phyloP scores from a whole-genome alignment of 2,329 filamentous ascomycete species.

The Fusarium sp. region DNA sequence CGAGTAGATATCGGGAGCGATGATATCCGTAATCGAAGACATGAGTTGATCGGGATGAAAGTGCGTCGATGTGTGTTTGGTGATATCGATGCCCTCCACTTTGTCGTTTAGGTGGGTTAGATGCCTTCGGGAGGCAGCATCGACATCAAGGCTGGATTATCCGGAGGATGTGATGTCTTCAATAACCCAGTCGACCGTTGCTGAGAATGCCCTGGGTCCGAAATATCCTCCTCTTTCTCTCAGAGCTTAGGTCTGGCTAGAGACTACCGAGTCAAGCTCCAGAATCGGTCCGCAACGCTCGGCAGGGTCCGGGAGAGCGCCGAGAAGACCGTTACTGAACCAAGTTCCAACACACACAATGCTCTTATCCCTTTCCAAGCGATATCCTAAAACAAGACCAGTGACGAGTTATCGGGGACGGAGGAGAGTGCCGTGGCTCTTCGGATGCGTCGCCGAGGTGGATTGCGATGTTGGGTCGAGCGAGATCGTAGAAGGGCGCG shows the following conservation, averaged over 20 bases:
- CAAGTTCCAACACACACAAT: neutral
- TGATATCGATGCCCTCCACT: conserved; percentile 30
- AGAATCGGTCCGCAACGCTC: conserved; percentile 1
- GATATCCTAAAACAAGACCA: conserved; percentile 1
- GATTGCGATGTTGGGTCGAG: conserved; percentile 25
- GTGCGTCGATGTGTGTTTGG: conserved; percentile 27
- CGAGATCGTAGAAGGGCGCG: conserved; percentile 20
- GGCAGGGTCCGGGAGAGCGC: neutral
- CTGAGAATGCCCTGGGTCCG: neutral
- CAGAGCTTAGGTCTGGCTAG: neutral
- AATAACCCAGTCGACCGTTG: conserved; percentile 2
- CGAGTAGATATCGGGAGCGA: conserved; percentile 36
- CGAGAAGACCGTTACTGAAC: neutral
- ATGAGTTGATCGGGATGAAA: conserved; percentile 34
- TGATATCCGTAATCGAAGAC: conserved; percentile 40
- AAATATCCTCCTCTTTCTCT: conserved; percentile 8
- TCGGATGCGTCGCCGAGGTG: conserved; percentile 25
- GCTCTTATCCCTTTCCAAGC: neutral
- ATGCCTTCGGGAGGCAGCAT: conserved; percentile 20
- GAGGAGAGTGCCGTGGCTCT: conserved; percentile 2
- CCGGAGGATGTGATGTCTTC: neutral
- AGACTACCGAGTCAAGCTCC: neutral
- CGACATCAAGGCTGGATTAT: conserved; percentile 6
- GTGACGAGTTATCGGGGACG: conserved; percentile 13
- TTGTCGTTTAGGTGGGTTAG: conserved; percentile 11